phyloP scores from a whole-genome alignment of 768 basidiomycete genomes.

The Guyanaporus albipodus region DNA sequence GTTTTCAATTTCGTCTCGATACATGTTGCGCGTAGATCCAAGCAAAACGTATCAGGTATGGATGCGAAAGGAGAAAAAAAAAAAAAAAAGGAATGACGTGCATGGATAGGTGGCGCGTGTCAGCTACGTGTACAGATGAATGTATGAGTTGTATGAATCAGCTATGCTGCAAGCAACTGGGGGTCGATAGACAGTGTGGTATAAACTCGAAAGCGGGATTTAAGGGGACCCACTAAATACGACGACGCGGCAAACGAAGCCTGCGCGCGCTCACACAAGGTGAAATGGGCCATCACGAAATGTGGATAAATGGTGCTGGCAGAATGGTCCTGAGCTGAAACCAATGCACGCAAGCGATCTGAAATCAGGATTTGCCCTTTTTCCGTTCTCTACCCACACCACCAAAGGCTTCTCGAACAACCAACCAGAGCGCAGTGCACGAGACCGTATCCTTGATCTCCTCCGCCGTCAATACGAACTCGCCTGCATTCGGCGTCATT shows the following conservation, averaged over 20 bases:
- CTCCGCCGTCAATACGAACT: constrained; percentile 71
- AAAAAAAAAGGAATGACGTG: not conserved
- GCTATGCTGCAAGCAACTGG: constrained; percentile 5
- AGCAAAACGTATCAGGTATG: constrained; percentile 13
- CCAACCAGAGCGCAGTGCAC: constrained; percentile 85
- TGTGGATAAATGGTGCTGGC: constrained; percentile 16
- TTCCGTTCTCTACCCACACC: constrained; percentile 77
- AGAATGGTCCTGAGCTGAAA: not conserved
- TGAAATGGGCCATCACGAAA: constrained; percentile 9
- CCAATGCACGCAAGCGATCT: constrained; percentile 24
- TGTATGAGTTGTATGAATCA: constrained; percentile 10
- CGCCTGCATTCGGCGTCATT: constrained; percentile 18
- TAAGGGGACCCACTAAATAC: constrained; percentile 16
- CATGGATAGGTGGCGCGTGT: constrained; percentile 12
- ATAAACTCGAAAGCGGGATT: constrained; percentile 9
- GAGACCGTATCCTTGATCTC: constrained; percentile 92
- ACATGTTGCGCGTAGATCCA: constrained; percentile 20
- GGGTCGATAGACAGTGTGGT: too few relatives aligned
- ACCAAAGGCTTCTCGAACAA: constrained; percentile 89
- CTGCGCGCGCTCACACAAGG: constrained; percentile 2
- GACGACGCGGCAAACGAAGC: constrained; percentile 6
- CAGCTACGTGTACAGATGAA: constrained; percentile 23
- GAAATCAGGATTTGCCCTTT: constrained; percentile 68
- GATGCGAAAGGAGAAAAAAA: not conserved
- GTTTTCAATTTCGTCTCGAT: constrained; percentile 5